A percentile compares a stretch with the other conserved stretches of the same genome.
phyloP scores from a whole-genome alignment of 192 early-diverging fungal genomes.

The Coemansia furcata region DNA sequence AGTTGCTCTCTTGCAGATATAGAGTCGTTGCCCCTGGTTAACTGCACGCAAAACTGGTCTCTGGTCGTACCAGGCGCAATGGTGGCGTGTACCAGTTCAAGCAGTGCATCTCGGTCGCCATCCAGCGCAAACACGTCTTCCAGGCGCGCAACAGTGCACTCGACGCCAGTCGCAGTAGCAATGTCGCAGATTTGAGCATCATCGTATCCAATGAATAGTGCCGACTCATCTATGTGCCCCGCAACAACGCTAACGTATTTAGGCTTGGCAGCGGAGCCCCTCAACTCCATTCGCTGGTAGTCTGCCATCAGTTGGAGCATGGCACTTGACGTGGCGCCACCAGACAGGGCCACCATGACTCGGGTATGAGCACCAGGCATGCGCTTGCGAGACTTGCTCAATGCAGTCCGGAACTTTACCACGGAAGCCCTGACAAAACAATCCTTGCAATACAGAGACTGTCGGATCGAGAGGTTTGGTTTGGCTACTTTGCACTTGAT shows the following conservation, averaged over 20 bases:
- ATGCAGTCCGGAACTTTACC: slow-evolving; percentile 66
- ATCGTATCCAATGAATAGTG: slow-evolving; percentile 49
- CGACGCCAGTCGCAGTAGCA: slow-evolving; percentile 36
- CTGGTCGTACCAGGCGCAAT: slow-evolving; percentile 9
- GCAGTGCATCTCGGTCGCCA: slow-evolving; percentile 7
- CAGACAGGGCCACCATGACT: slow-evolving; percentile 80
- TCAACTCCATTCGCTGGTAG: slow-evolving; percentile 54
- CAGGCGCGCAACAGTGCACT: slow-evolving; percentile 53
- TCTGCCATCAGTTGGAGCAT: slow-evolving; percentile 64
- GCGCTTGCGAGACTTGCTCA: slow-evolving; percentile 55
- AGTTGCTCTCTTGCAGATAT: slow-evolving; percentile 43
- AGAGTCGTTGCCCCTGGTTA: slow-evolving; percentile 1
- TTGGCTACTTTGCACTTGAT: slow-evolving; percentile 74
- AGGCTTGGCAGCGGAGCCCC: slow-evolving; percentile 58
- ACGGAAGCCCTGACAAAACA: slow-evolving; percentile 71
- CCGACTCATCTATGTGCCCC: slow-evolving; percentile 78
- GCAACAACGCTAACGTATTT: slow-evolving; percentile 62
- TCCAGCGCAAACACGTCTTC: slow-evolving; percentile 62
- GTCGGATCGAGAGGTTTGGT: slow-evolving; percentile 66
- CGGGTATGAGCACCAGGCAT: slow-evolving; percentile 47
- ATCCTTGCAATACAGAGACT: slow-evolving; percentile 76
- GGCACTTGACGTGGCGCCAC: slow-evolving; percentile 77
- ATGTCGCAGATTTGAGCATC: slow-evolving; percentile 45
- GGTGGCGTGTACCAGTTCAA: slow-evolving; percentile 14
- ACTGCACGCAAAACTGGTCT: slow-evolving; percentile 20